Evolutionary conservation across 1,284 basidiomycete species (phyloP), one percentile per base, ranked within the genome.

Genomic region (Apiotrichum siamense): DNA sequence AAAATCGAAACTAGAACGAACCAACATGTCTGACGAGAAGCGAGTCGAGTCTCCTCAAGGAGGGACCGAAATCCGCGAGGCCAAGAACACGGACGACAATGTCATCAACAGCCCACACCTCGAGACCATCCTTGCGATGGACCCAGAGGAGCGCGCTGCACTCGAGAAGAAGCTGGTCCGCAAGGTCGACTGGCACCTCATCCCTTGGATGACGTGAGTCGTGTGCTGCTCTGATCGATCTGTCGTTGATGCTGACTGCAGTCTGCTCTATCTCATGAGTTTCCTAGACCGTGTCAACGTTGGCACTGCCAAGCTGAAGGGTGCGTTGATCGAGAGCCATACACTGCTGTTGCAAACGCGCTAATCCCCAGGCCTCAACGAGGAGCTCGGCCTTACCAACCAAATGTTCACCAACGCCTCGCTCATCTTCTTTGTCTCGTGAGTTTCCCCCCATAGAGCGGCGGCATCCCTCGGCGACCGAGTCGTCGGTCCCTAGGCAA

Each of bases 221-320:
- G n/a, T 11, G 11, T 4, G 36, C 18, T 15, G n/a, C n/a, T 20
- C 4, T 24, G 6, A 17, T 17, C 38, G 38, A 10, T 7, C 31
- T 24, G 42, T 18, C 31, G 18, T 24, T 10, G 3, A 38, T 20
- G 32, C 52, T 43, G 17, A 52, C 40, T 0, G 4, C 47, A 67
- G 63, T 9, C 55, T 67, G n/a, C 62, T 71, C 11, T 69, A 67
- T 55, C 64, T 67, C 37, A 67, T 71, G 58, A 73, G 70, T 0
- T 77, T 77, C 69, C 62, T 78, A n/a, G 77, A 78, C 60, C 74
- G 76, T 35, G 72, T 76, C 43, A 76, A 75, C 49, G 70, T 76
- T 50, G 75, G 76, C 29, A 69, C 72, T 3, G 74, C 72, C 24
- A 65, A 69, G 39, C 63, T 74, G 21, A 58, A 55, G 43, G 58